Evolutionary conservation across 2,329 filamentous ascomycete species (phyloP).

Genomic region (Aphanocladium album): DNA sequence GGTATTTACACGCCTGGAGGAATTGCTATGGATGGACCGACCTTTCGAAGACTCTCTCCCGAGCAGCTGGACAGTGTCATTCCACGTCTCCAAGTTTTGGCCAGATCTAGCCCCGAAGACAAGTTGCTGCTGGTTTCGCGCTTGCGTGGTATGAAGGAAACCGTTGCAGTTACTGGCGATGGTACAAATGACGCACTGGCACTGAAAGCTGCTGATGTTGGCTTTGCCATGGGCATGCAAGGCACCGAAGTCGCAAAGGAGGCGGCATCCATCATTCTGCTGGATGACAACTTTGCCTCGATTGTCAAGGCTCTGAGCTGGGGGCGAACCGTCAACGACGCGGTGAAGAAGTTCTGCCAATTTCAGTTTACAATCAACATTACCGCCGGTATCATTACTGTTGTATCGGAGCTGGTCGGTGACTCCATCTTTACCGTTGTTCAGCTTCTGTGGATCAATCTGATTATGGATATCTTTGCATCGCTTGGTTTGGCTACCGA

Average conservation of each 20-base stretch:
- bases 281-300: conserved; percentile 60
- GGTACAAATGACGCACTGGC: conserved; percentile 64
- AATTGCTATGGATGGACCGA: conserved; percentile 52
- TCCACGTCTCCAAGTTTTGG: conserved; percentile 61
- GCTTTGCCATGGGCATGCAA: conserved; percentile 63
- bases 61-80: conserved; percentile 46
- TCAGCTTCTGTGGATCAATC: conserved; percentile 56
- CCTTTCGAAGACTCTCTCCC: conserved; percentile 53
- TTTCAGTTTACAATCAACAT: conserved; percentile 60
- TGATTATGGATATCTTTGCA: conserved; percentile 57
- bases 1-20: conserved; percentile 59
- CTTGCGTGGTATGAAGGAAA: conserved; percentile 60
- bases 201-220: conserved; percentile 61
- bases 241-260: conserved; percentile 62
- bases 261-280: conserved; percentile 56
- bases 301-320: conserved; percentile 59
- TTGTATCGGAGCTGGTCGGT: conserved; percentile 50
- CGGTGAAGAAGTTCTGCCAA: conserved; percentile 55
- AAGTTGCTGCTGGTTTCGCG: conserved; percentile 61
- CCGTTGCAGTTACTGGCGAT: conserved; percentile 62
- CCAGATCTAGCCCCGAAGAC: conserved; percentile 64
- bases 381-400: conserved; percentile 53
- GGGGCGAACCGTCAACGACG: conserved; percentile 59
- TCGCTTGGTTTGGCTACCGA: conserved; percentile 44
- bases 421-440: conserved; percentile 51